Conservation (phyloP, 2,329 filamentous ascomycete genomes). For the Colletotrichum gigasporum region DNA sequence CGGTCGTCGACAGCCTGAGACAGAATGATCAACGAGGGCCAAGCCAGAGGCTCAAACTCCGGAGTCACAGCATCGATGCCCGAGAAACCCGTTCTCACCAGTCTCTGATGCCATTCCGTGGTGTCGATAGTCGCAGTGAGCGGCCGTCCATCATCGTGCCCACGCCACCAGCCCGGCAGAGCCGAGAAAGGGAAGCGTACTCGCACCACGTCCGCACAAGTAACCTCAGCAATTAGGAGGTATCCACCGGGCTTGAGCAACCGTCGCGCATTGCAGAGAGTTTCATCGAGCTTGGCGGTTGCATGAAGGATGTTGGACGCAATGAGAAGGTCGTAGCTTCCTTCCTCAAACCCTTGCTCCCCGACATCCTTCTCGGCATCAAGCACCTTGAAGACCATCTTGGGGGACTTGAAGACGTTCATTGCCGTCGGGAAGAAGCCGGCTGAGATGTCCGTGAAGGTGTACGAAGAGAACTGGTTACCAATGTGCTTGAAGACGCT, state of each 20-base stretch:
- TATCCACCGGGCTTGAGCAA: slow-evolving; percentile 44
- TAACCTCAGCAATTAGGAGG: slow-evolving; percentile 30
- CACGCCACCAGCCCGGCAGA: neutral
- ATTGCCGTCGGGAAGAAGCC: slow-evolving; percentile 35
- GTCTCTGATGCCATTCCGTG: neutral
- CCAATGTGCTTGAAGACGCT: slow-evolving; percentile 24
- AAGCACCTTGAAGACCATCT: slow-evolving; percentile 36
- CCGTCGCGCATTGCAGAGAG: slow-evolving; percentile 34
- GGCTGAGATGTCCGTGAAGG: slow-evolving; percentile 35
- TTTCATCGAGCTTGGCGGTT: slow-evolving; percentile 34
- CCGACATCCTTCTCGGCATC: slow-evolving; percentile 41
- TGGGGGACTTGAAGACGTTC: slow-evolving; percentile 35
- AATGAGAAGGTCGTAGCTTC: slow-evolving; percentile 40
- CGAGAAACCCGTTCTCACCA: neutral
- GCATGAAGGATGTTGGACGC: slow-evolving; percentile 42
- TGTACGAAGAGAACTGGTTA: slow-evolving; percentile 30
- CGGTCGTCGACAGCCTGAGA: slow-evolving; percentile 30
- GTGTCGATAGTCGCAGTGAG: neutral
- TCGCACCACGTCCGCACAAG: neutral
- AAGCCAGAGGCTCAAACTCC: neutral
- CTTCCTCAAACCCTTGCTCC: slow-evolving; percentile 38
- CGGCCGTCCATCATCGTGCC: neutral
- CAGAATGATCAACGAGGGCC: slow-evolving; percentile 34
- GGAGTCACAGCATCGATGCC: neutral
- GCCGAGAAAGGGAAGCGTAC: neutral